phyloP scores from a whole-genome alignment of 345 rosid genomes.

The Eucalyptus curtisii region DNA sequence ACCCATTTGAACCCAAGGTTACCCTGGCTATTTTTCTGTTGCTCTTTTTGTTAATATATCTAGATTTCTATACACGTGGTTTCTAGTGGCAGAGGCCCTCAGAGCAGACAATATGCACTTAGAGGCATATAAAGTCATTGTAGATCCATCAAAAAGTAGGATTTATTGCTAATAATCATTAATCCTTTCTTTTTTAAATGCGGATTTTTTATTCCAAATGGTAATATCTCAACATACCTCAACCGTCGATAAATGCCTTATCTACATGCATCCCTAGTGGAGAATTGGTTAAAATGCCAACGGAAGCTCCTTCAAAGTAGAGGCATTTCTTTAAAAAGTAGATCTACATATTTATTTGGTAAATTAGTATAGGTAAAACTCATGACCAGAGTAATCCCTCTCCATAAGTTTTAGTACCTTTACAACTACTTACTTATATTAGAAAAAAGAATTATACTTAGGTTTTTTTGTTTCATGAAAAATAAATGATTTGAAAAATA shows the following conservation, averaged over 20 bases:
- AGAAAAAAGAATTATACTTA: neutral
- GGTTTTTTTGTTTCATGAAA: too few relatives aligned
- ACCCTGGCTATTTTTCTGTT: neutral
- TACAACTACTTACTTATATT: neutral
- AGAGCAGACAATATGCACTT: neutral
- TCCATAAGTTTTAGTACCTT: neutral
- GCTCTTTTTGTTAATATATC: neutral
- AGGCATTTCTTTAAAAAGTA: too few relatives aligned
- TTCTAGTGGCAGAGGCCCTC: neutral
- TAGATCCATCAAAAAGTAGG: neutral
- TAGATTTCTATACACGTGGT: neutral
- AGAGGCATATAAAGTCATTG: neutral
- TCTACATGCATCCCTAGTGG: neutral
- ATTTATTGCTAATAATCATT: neutral
- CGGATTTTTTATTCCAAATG: too few relatives aligned
- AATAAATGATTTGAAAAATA: too few relatives aligned
- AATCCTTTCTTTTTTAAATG: neutral
- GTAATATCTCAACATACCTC: neutral
- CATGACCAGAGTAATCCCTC: neutral
- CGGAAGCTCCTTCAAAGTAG: neutral
- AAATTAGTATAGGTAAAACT: neutral
- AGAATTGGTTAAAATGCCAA: neutral
- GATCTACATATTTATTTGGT: neutral
- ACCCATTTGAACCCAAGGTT: neutral
- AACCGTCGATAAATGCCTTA: too few relatives aligned